phyloP scores from a whole-genome alignment of 768 basidiomycete species.

The Russula vinacea region DNA sequence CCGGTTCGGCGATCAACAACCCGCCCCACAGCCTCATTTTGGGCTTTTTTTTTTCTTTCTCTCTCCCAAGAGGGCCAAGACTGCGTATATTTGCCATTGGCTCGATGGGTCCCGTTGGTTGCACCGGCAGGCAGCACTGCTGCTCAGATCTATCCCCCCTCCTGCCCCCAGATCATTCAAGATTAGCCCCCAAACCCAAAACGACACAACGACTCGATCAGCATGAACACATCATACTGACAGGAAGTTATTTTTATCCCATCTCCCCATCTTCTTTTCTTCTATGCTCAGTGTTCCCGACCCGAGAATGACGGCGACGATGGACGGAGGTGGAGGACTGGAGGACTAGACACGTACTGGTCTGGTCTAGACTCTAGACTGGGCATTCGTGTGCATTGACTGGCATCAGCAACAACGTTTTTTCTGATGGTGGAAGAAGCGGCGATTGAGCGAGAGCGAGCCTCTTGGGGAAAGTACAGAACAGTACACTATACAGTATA shows the following conservation, averaged over 20 bases:
- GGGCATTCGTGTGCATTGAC: no score
- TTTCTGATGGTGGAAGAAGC: conserved; percentile 17
- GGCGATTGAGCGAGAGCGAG: not conserved
- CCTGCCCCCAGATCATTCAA: not conserved
- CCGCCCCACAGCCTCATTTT: not conserved
- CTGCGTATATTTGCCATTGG: conserved; percentile 11
- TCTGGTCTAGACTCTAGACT: no score
- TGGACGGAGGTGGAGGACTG: not conserved
- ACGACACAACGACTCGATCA: not conserved
- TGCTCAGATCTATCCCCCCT: not conserved
- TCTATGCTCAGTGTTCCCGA: not conserved
- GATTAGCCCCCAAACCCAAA: not conserved
- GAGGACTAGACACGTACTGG: no score
- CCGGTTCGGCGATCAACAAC: not conserved
- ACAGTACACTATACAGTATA: not conserved
- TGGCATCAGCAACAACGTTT: not conserved
- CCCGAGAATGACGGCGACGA: not conserved
- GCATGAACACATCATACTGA: no score
- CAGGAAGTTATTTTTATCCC: not conserved
- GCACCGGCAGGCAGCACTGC: no score
- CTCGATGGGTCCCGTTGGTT: not conserved
- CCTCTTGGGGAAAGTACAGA: no score
- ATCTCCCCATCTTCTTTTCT: not conserved
- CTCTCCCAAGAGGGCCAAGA: not conserved
- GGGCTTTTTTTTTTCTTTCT: not conserved